Evolutionary conservation across 2,329 filamentous ascomycete genomes (phyloP).

Genomic region (Ceratocystis huliohia): DNA sequence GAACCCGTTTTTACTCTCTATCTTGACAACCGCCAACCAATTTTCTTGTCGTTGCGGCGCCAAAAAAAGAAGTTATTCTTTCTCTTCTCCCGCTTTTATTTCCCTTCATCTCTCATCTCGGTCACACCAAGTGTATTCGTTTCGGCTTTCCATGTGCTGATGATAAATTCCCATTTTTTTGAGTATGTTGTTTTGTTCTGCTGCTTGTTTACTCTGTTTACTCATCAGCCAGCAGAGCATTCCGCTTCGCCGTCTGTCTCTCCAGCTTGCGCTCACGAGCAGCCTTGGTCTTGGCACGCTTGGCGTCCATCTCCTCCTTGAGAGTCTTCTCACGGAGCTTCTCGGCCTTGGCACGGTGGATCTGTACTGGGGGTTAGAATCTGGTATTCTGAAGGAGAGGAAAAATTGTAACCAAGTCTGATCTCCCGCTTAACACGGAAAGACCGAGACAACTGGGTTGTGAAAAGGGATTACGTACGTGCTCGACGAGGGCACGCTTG

Average conservation of each 20-base stretch:
- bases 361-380: constrained; percentile 41
- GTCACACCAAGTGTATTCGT: constrained; percentile 21
- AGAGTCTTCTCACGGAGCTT: constrained; percentile 88
- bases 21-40: not conserved
- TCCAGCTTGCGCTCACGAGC: constrained; percentile 96
- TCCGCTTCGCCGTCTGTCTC: constrained; percentile 82
- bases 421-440: not conserved
- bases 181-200: constrained; percentile 21
- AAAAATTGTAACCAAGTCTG: not conserved
- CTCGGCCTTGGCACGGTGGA: constrained; percentile 99
- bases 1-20: constrained; percentile 9
- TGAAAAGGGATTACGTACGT: constrained; percentile 56
- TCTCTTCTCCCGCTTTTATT: constrained; percentile 20
- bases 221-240: constrained; percentile 61
- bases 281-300: constrained; percentile 99
- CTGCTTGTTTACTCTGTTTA: constrained; percentile 27
- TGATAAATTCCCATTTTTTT: constrained; percentile 21
- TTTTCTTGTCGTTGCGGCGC: not conserved
- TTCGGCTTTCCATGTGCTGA: constrained; percentile 24
- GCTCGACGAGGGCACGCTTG: constrained; percentile 99
- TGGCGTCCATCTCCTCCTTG: constrained; percentile 99
- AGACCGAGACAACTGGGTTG: not conserved
- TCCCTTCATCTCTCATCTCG: constrained; percentile 22
- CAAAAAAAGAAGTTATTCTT: no score
- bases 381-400: not conserved